Conservation (phyloP, 192 early-diverging fungal species). For the Geranomyces variabilis region DNA sequence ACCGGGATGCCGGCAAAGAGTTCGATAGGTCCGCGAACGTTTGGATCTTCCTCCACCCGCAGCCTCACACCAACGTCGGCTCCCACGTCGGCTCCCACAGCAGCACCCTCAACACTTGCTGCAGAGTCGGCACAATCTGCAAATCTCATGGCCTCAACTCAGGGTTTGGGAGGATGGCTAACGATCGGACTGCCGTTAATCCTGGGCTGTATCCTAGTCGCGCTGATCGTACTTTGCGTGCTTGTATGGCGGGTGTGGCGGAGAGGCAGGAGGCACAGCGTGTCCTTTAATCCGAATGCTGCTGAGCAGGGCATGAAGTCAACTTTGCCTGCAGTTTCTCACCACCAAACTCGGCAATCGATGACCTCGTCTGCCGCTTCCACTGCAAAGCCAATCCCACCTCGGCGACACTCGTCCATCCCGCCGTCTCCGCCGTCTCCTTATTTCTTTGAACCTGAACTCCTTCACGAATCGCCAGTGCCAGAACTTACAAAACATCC, state of each 20-base stretch:
- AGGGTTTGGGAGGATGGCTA: background rate
- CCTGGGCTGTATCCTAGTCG: background rate
- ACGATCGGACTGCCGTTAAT: constrained; percentile 11
- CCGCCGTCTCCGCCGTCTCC: constrained; percentile 12
- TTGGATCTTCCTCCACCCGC: no score
- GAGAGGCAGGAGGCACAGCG: background rate
- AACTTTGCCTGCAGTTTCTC: background rate
- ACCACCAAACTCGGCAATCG: background rate
- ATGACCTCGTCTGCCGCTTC: background rate
- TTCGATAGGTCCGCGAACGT: no score
- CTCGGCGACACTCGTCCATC: constrained; percentile 10
- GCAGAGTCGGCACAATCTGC: no score
- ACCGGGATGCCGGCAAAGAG: no score
- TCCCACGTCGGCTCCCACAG: no score
- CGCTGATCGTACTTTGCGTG: background rate
- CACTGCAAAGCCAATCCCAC: constrained; percentile 10
- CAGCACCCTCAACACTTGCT: no score
- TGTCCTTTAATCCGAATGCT: background rate
- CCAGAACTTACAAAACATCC: background rate
- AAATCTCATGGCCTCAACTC: no score
- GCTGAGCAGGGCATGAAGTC: background rate
- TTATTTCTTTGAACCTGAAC: background rate
- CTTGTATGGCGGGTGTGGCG: constrained; percentile 14
- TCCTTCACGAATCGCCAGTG: background rate
- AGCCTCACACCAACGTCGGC: no score